Base-by-base conservation (phyloP, 495 filamentous ascomycete species). In the Xylaria palmicola region DNA sequence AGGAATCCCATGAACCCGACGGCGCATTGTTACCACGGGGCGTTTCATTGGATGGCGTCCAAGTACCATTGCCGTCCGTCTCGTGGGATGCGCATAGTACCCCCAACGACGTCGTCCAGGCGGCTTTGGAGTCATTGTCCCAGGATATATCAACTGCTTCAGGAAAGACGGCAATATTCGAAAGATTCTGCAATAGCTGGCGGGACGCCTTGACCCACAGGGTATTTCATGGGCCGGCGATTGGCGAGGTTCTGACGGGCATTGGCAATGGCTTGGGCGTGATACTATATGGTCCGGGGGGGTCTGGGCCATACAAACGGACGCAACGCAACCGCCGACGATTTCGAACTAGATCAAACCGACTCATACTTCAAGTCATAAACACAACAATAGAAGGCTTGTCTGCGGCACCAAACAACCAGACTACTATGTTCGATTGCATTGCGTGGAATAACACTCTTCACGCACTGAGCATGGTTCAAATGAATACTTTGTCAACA, bases 181-280 rank as follows among this genome's bases (percentile, higher is more conserved):
- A 34, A 9, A 3, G 40, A 0, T 72, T 72, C 44, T 67, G 69
- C 37, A 12, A 65, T 22, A 57, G 40, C 27, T 72, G 66, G 64
- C 49, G 12, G 36, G n/a, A 60, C 40, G 52, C 39, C 19, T 44
- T 72, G 24, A 24, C 62, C n/a, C 24, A 37, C 13, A 48, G 36
- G 4, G 4, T 37, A 9, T 65, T 61, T 39, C 56, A 59, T 22
- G 62, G 62, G 15, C 57, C 65, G 17, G 41, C 32, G 9, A 41
- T 69, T 20, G 26, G 32, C 34, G 24, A 48, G 10, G 61, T 69
- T n/a, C 36, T 72, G 17, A 59, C 64, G 36, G 62, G 62, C 41
- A 60, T 72, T 27, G 53, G 30, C 7, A 9, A 49, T 12, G 57
- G 55, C 19, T 56, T 69, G 24, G 20, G 20, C 26, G 57, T 9